Conservation (phyloP, 495 filamentous ascomycete genomes). For the Aspergillus conjunctus region DNA sequence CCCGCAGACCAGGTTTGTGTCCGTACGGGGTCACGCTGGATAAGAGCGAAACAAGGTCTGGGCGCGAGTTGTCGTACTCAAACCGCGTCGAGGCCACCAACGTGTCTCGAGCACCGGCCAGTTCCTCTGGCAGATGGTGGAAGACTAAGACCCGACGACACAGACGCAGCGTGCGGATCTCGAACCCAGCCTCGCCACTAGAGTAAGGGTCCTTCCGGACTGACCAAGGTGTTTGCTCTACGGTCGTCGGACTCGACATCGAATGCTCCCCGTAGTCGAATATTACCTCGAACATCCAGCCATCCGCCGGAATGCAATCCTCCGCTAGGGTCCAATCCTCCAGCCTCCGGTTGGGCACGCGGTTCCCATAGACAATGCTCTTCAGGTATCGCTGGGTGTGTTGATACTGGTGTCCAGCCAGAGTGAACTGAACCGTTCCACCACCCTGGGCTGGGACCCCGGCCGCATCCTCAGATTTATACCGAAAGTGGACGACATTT, state of each 20-base stretch:
- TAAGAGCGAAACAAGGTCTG: too few relatives aligned
- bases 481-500: neutral
- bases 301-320: neutral
- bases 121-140: conserved; percentile 7
- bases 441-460: too few relatives aligned
- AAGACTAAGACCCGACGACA: conserved; percentile 15
- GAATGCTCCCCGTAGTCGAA: conserved; percentile 15
- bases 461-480: conserved; percentile 8
- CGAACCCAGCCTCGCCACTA: neutral
- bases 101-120: too few relatives aligned
- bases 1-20: too few relatives aligned
- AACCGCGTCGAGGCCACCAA: neutral
- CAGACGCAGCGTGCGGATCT: conserved; percentile 10
- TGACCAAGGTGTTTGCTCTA: neutral
- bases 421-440: too few relatives aligned
- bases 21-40: too few relatives aligned
- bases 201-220: conserved; percentile 1
- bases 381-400: conserved; percentile 5
- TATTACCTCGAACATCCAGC: conserved; percentile 6
- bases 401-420: neutral
- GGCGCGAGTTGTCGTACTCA: too few relatives aligned
- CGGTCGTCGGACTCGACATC: neutral
- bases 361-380: conserved; percentile 5
- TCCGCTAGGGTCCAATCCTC: conserved; percentile 1
- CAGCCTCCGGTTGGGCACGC: conserved; percentile 2